Conservation (phyloP, 2,329 filamentous ascomycete species). For the Cercospora sesami region DNA sequence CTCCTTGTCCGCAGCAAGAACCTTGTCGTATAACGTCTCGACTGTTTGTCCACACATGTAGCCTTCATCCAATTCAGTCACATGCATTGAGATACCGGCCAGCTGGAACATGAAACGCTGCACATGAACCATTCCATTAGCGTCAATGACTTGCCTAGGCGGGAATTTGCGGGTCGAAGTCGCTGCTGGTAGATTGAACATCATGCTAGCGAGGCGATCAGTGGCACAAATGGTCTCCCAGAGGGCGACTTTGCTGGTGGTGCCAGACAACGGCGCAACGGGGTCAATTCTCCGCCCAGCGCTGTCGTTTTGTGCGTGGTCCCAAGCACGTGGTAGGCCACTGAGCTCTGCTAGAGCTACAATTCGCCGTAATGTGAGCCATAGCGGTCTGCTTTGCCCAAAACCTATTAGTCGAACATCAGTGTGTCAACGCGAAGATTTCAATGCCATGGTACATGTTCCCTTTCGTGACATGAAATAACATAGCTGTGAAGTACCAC, state of each 20-base stretch:
- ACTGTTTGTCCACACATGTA: constrained; percentile 22
- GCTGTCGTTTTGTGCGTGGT: neutral
- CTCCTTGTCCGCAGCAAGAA: constrained; percentile 25
- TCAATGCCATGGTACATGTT: neutral
- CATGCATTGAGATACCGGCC: constrained; percentile 30
- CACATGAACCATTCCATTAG: constrained; percentile 29
- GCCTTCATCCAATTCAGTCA: constrained; percentile 33
- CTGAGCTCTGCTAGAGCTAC: constrained; percentile 44
- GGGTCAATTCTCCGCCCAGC: neutral
- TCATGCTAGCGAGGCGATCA: constrained; percentile 20
- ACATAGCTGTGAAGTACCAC: neutral
- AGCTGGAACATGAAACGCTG: constrained; percentile 33
- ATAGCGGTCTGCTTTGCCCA: constrained; percentile 41
- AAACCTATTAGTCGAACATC: constrained; percentile 34
- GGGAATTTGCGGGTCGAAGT: constrained; percentile 32
- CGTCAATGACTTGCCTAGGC: constrained; percentile 20
- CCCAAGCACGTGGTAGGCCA: constrained; percentile 37
- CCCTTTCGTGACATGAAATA: neutral
- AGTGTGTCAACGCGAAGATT: constrained; percentile 13
- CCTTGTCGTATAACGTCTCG: constrained; percentile 27
- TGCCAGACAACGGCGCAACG: neutral
- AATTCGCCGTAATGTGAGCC: constrained; percentile 42
- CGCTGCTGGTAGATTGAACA: constrained; percentile 41
- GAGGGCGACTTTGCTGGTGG: constrained; percentile 12
- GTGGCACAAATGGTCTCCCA: constrained; percentile 21